Evolutionary conservation across 1,284 basidiomycete genomes (phyloP).

Genomic region (Cutaneotrichosporon dermatis): DNA sequence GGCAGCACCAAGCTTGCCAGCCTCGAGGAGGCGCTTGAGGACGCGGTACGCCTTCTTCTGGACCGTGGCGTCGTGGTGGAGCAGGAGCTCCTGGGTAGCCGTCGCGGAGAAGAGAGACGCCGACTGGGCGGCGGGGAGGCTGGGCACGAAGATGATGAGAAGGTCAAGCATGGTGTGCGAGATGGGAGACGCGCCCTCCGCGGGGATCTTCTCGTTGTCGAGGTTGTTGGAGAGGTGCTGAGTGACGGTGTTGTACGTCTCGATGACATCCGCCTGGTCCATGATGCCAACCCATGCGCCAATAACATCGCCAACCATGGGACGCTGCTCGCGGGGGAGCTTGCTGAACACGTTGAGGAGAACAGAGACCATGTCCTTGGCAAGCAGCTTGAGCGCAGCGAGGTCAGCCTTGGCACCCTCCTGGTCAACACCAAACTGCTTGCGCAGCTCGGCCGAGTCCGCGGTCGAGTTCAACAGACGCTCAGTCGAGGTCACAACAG

Average conservation of each 20-base stretch:
- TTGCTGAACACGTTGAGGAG: conserved; percentile 96
- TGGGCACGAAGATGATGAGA: conserved; percentile 75
- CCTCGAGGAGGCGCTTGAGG: conserved; percentile 67
- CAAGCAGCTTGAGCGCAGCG: conserved; percentile 68
- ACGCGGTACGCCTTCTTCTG: conserved; percentile 96
- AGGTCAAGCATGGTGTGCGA: conserved; percentile 85
- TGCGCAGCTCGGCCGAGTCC: conserved; percentile 51
- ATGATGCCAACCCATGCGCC: conserved; percentile 80
- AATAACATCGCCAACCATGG: conserved; percentile 84
- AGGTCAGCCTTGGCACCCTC: conserved; percentile 67
- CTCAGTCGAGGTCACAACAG: conserved; percentile 65
- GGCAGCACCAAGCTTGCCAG: conserved; percentile 54
- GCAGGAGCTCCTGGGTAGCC: conserved; percentile 44
- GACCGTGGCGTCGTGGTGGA: conserved; percentile 72
- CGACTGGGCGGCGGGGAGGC: conserved; percentile 62
- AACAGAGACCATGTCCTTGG: conserved; percentile 88
- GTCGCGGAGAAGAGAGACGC: conserved; percentile 59
- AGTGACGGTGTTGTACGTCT: conserved; percentile 75
- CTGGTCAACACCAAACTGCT: conserved; percentile 55
- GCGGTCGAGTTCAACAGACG: conserved; percentile 51
- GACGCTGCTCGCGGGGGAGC: conserved; percentile 68
- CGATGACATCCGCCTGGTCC: conserved; percentile 67
- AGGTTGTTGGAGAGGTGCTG: conserved; percentile 72
- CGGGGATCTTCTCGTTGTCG: conserved; percentile 37
- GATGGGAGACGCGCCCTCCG: conserved; percentile 51